These are phyloP conservation scores for Amanita brunnescens DNA, from an alignment of 768 basidiomycete species.

Conservation along the genomic window DNA sequence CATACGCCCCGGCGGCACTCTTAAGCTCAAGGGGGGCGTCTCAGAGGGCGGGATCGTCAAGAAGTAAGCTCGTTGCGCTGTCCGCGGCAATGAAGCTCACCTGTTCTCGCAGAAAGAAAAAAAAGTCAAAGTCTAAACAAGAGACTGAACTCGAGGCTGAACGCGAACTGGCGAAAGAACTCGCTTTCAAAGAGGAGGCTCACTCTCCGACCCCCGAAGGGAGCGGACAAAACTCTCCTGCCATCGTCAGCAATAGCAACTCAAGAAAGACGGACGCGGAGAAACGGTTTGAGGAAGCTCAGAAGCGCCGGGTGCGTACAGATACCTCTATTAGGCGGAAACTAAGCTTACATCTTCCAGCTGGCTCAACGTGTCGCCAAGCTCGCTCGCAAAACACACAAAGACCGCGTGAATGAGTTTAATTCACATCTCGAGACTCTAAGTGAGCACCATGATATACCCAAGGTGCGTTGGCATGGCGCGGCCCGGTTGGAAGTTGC, in stretches of 20 bases:
- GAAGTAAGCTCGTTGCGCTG: constrained; percentile 43
- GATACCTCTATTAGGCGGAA: background rate
- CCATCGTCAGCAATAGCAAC: constrained; percentile 34
- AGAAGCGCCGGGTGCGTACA: constrained; percentile 61
- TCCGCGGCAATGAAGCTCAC: constrained; percentile 7
- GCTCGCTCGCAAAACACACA: constrained; percentile 80
- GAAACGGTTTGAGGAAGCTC: constrained; percentile 81
- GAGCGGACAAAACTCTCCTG: constrained; percentile 55
- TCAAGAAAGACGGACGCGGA: constrained; percentile 80
- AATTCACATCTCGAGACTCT: constrained; percentile 79
- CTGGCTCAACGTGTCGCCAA: constrained; percentile 67
- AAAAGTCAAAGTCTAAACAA: constrained; percentile 60
- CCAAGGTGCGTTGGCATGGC: constrained; percentile 47
- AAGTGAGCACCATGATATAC: constrained; percentile 93
- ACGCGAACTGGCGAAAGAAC: constrained; percentile 42
- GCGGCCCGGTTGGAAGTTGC: constrained; percentile 5
- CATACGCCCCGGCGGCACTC: constrained; percentile 76
- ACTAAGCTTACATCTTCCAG: constrained; percentile 28
- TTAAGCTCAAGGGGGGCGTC: constrained; percentile 83
- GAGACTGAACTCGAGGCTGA: constrained; percentile 38
- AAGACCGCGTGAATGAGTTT: constrained; percentile 88
- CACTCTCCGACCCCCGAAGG: constrained; percentile 38
- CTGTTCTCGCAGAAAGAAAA: constrained; percentile 64
- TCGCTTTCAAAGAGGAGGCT: constrained; percentile 39
- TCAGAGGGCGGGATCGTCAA: constrained; percentile 74